Conservation (phyloP, 2,329 filamentous ascomycete species). For the Botrytis fabae region DNA sequence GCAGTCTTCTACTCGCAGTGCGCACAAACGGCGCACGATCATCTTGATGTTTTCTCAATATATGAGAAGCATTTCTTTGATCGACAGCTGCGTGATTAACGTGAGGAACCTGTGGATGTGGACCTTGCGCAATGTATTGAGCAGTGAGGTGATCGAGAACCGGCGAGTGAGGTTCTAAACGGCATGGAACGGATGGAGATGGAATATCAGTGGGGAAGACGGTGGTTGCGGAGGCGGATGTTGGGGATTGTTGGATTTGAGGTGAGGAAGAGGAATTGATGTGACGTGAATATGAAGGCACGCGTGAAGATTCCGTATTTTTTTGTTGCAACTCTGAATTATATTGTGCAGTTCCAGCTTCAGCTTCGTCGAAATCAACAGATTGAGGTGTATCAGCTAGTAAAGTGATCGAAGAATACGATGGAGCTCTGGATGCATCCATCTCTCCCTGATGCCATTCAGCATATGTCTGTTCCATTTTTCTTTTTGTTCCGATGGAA, state of each 20-base stretch:
- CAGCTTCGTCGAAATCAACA: background rate
- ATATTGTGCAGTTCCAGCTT: background rate
- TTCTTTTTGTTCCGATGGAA: background rate
- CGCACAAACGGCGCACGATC: constrained; percentile 28
- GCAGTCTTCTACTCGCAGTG: constrained; percentile 27
- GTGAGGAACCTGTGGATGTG: background rate
- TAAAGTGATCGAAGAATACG: background rate
- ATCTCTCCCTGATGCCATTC: background rate
- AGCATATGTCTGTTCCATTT: background rate
- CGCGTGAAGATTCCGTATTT: background rate
- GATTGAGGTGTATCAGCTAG: background rate
- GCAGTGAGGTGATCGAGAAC: constrained; percentile 1
- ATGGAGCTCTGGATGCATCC: background rate
- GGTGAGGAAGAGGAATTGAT: background rate
- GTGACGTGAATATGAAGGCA: background rate
- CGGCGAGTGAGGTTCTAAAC: background rate
- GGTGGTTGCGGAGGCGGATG: background rate
- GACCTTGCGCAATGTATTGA: background rate
- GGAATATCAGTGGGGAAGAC: background rate
- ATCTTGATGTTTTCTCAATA: constrained; percentile 24
- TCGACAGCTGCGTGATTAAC: background rate
- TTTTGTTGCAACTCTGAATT: background rate
- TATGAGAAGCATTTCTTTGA: constrained; percentile 10
- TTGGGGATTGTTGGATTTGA: background rate
- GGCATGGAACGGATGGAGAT: background rate